Evolutionary conservation across 768 basidiomycete genomes (phyloP), one percentile per base, ranked within the genome.

Genomic region (Rhizopogon vesiculosus): DNA sequence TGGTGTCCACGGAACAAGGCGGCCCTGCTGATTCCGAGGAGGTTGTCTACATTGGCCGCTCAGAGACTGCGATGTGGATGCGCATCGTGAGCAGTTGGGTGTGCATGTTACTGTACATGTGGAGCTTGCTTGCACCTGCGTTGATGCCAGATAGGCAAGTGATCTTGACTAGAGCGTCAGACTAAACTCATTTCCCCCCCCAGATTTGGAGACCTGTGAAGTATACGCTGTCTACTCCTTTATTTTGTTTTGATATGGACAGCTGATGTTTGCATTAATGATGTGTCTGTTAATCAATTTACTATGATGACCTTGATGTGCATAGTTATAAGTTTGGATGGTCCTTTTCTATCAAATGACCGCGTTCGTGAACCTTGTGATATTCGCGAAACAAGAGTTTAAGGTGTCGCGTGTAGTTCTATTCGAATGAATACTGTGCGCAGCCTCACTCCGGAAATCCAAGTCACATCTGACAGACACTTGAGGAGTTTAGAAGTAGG

Each of bases 61-160:
- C 93, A 5, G 91, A 94, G 68, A 87, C 90, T 8, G 94, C 97
- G 3, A 98, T 99, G 96, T 99, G 97, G 97, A 98, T 98, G 92
- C 79, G 97, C 4, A 83, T 98, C 33, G 90, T 98, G 45, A 94
- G 92, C 31, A 91, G 91, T 60, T 99, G 96, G 96, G 80, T 96
- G 25, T 98, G 93, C 69, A 87, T 93, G 72, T 54, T 86, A 42
- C 71, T 93, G 57, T 96, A 92, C 65, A 82, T 81, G 31, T 94
- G 92, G 93, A 93, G 89, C 62, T 72, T 96, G 33, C 63, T 96
- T 50, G 95, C 92, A 7, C 95, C 95, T 0, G 86, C 91, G 41
- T 50, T 96, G n/a, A 74, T 95, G 78, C 94, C 95, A 16, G 95
- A 96, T 62, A 78, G 93, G 85, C 93, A 69, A 70, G 86, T 59